phyloP scores from a whole-genome alignment of 2,329 filamentous ascomycete species.

The Chrysoporthe cubensis region DNA sequence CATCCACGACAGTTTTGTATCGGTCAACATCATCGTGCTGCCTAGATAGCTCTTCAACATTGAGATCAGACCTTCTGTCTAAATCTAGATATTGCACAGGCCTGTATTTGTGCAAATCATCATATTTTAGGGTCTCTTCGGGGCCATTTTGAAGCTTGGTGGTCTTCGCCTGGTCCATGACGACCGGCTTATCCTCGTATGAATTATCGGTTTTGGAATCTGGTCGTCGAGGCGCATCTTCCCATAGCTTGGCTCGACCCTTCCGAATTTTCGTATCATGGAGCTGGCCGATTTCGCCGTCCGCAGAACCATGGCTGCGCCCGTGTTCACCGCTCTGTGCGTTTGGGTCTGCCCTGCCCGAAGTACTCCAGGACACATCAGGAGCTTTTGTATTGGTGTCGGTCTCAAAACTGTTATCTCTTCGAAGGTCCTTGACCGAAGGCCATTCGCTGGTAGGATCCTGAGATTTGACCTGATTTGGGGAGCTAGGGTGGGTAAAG shows the following conservation, averaged over 20 bases:
- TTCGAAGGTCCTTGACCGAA: conserved; percentile 41
- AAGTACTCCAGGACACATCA: background rate
- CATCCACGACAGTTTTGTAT: conserved; percentile 31
- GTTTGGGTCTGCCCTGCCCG: conserved; percentile 12
- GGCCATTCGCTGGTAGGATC: conserved; percentile 27
- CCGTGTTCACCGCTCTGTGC: conserved; percentile 25
- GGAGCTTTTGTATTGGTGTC: conserved; percentile 34
- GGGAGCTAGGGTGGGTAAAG: conserved; percentile 35
- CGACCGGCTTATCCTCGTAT: conserved; percentile 24
- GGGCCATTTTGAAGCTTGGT: background rate
- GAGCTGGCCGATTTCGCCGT: conserved; percentile 8
- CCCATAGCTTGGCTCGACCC: background rate
- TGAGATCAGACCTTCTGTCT: conserved; percentile 30
- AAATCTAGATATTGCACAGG: conserved; percentile 22
- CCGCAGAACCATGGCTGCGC: too few relatives aligned
- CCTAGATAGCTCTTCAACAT: conserved; percentile 31
- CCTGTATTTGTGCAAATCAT: conserved; percentile 36
- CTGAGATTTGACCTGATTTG: background rate
- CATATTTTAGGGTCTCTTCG: conserved; percentile 30
- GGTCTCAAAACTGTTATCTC: conserved; percentile 40
- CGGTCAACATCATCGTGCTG: conserved; percentile 44
- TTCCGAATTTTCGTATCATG: background rate
- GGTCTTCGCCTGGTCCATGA: background rate
- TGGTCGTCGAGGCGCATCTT: background rate
- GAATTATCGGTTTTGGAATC: background rate